Evolutionary conservation across 2,329 filamentous ascomycete species (phyloP), one percentile per base, ranked within the genome.

Genomic region (Penicillium brevicompactum): DNA sequence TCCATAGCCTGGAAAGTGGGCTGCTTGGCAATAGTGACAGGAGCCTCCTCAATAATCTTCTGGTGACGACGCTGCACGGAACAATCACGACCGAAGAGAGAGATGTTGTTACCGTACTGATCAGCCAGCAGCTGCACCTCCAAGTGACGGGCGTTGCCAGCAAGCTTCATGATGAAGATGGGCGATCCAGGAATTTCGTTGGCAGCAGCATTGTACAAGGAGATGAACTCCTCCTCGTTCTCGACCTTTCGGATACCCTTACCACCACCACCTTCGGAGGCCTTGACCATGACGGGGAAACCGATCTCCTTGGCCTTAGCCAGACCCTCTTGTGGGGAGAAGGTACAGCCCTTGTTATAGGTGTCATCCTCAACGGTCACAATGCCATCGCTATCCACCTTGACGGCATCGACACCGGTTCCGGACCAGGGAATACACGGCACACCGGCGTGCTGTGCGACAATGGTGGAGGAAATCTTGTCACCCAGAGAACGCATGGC

Each of bases 161-260:
- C 94, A 61, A 99, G 82, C 86, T 99, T 97, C 94, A 99, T 99
- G 80, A 99, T 96, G 84, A 99, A 99, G 78, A 99, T 99, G 65
- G 95, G 94, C 30, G 94, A 99, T 46, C 95, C 95, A 10, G 94
- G 95, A 65, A 99, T 97, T 77, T 99, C 95, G 75, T 89, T 96
- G 5, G 94, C 92, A 21, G 95, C 94, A 44, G 93, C 94, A 77
- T 95, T 94, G 84, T 97, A 99, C 44, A 97, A 82, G 65, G 83
- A 82, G 71, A 89, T 83, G 69, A 99, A 99, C 60, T 89, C 87
- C 41, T 93, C 88, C 74, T 96, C 92, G 58, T 82, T 82, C 59
- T 91, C 82, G 64, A 94, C 94, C 80, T 97, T 97, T 74, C 95
- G 91, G 73, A 99, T 99, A 84, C 94, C 94, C 82, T 99, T 99